Base-by-base conservation (phyloP, 164 flowering plant species). In the Echeveria elegans region DNA sequence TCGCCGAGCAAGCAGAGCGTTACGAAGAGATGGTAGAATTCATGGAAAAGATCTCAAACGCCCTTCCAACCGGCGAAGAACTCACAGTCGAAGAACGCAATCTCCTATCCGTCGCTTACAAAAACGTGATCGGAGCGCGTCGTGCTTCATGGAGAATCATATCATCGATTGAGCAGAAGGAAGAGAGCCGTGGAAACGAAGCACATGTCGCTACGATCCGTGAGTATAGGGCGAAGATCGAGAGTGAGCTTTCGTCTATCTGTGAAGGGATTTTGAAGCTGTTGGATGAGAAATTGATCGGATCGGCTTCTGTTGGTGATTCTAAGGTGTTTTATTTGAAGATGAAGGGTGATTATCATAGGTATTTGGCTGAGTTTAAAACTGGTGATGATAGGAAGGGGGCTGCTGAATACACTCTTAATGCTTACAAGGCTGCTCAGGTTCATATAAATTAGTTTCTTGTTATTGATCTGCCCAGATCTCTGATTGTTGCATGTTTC, bases 71-170 rank as follows among this genome's bases (percentile, higher is more conserved):
- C n/a, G 61, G 63, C 62, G 61, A 68, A 21, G 79, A 77, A 67
- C 73, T 76, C 23, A 76, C 71, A 16, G 76, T 76, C n/a, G 79
- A 76, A 72, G 79, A 76, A 69, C 65, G 79, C 31, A 76, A 74
- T 53, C 70, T 74, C 11, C 70, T 74, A 0, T 70, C 73, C 18
- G 76, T 73, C 37, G 76, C 76, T 14, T 73, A 73, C 76, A 73
- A 73, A 73, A 73, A 73, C 70, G 76, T 73, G 41, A 71, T 76
- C 71, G 81, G 81, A 24, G 71, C 79, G 4, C 75, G 76, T 1
- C 79, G 81, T 1, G 79, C 79, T 8, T 79, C 82, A 5, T 76
- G 79, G 79, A 40, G 75, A 14, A 74, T 50, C 56, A 50, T 50
- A 0, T 50, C 56, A 1, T 50, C 56, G 56, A 50, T 50, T 26